These are phyloP conservation scores for Globisporangium nunn DNA, from an alignment of 352 stramenopile genomes.

Conservation along the genomic window DNA sequence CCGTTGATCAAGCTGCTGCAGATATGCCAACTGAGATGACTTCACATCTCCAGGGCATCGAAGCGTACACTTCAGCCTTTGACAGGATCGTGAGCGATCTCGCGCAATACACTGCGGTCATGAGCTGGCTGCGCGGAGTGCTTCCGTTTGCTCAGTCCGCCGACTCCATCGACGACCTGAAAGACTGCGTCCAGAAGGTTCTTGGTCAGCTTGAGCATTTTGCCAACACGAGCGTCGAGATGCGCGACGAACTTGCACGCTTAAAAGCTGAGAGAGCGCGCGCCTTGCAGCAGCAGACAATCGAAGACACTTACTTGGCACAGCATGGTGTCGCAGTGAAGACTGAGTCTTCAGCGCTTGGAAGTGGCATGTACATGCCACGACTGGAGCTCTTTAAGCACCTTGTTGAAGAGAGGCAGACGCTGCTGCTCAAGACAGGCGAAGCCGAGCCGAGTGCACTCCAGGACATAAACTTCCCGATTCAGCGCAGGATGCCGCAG, in stretches of 20 bases:
- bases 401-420: conserved; percentile 20
- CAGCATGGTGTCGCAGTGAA: conserved; percentile 8
- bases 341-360: too few relatives aligned
- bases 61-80: conserved; percentile 18
- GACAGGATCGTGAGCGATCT: conserved; percentile 22
- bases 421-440: conserved; percentile 3
- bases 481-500: conserved; percentile 9
- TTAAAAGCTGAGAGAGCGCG: conserved; percentile 7
- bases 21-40: background rate
- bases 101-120: conserved; percentile 14
- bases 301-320: conserved; percentile 21
- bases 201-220: conserved; percentile 26
- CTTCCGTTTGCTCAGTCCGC: conserved; percentile 28
- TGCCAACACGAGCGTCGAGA: conserved; percentile 11
- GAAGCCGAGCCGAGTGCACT: conserved; percentile 4
- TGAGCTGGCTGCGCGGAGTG: conserved; percentile 19
- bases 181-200: conserved; percentile 14
- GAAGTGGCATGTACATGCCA: background rate
- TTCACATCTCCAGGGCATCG: conserved; percentile 1
- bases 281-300: conserved; percentile 14
- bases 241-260: conserved; percentile 9
- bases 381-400: conserved; percentile 19
- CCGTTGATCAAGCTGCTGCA: too few relatives aligned
- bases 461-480: conserved; percentile 7
- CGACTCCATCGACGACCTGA: conserved; percentile 20